phyloP scores from a whole-genome alignment of 2,329 filamentous ascomycete species.

The Colletotrichum zoysiae region DNA sequence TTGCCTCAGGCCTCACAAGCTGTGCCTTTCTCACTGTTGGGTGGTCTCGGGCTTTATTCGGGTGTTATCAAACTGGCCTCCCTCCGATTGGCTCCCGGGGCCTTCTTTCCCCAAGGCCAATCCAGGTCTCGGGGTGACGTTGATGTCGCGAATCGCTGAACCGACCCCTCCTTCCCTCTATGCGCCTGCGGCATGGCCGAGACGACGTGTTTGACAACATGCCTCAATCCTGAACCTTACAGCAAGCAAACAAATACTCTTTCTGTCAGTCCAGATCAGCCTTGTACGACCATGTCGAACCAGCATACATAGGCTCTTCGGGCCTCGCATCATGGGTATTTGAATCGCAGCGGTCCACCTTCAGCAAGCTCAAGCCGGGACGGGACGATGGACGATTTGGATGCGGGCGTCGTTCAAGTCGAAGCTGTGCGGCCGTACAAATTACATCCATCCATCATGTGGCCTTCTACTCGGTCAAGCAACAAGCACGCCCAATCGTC shows the following conservation, averaged over 20 bases:
- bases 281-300: neutral
- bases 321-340: neutral
- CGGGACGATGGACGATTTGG: neutral
- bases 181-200: neutral
- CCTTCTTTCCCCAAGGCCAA: neutral
- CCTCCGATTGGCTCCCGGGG: constrained; percentile 17
- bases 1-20: neutral
- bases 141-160: neutral
- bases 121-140: constrained; percentile 7
- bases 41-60: constrained; percentile 22
- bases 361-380: neutral
- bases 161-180: neutral
- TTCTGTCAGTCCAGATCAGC: neutral
- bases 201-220: neutral
- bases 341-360: neutral
- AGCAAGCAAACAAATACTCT: too few relatives aligned
- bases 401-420: neutral
- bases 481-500: too few relatives aligned
- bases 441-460: neutral
- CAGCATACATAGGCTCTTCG: neutral
- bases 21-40: neutral
- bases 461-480: neutral
- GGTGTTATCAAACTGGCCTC: neutral
- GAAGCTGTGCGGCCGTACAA: neutral
- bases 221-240: neutral